phyloP scores from a whole-genome alignment of 257 asterid species.

The Jasminum sambac region DNA sequence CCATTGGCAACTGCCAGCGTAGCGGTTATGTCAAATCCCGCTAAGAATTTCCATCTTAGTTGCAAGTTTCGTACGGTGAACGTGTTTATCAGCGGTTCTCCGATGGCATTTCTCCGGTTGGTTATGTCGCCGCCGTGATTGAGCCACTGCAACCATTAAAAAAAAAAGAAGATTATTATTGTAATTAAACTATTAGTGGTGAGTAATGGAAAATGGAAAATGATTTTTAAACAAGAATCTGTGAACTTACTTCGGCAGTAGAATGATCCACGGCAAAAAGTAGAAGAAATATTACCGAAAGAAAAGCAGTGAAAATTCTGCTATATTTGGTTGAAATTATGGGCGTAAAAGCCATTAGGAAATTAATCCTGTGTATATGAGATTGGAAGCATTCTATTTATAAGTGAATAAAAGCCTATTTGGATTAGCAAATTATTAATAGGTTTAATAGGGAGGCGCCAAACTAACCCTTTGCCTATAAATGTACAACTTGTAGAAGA shows the following conservation, averaged over 20 bases:
- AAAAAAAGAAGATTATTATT: neutral
- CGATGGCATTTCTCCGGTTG: conserved; percentile 47
- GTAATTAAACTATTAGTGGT: neutral
- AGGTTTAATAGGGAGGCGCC: neutral
- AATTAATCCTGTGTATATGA: neutral
- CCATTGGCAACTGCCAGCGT: conserved; percentile 62
- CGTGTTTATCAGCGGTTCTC: conserved; percentile 46
- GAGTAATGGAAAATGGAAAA: neutral
- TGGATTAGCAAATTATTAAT: neutral
- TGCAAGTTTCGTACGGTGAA: conserved; percentile 31
- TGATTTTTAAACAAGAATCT: neutral
- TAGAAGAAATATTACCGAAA: conserved; percentile 25
- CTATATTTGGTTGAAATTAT: conserved; percentile 11
- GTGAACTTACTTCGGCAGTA: conserved; percentile 45
- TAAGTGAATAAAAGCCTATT: conserved; percentile 1
- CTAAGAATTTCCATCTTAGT: conserved; percentile 56
- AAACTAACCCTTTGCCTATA: neutral
- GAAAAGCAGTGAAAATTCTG: conserved; percentile 19
- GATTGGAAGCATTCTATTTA: neutral
- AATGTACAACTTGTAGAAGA: neutral
- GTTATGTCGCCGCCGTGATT: conserved; percentile 67
- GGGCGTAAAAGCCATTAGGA: conserved; percentile 20
- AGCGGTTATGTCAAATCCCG: conserved; percentile 74
- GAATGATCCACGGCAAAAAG: conserved; percentile 25
- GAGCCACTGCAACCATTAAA: conserved; percentile 45